Conservation (phyloP, 257 asterid genomes). For the Capsicum rhomboideum region DNA sequence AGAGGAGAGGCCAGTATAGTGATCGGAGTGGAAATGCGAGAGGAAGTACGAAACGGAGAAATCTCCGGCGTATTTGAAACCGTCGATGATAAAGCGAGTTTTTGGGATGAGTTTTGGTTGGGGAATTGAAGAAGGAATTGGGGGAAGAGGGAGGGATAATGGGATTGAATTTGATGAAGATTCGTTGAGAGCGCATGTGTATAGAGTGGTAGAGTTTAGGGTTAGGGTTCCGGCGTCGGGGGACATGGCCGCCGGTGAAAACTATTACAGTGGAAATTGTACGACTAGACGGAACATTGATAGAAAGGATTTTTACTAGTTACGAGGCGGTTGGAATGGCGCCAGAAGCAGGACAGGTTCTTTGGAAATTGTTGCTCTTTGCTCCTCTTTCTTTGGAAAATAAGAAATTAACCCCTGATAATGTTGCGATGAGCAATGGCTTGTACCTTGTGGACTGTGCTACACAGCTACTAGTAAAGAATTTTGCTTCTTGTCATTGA, state of each 20-base stretch:
- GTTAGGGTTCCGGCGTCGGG: conserved; percentile 32
- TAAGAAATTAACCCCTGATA: too few species aligned
- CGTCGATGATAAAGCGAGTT: conserved; percentile 83
- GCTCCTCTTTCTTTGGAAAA: too few species aligned
- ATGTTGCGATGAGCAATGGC: too few species aligned
- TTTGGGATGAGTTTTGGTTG: conserved; percentile 65
- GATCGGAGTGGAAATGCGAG: conserved; percentile 94
- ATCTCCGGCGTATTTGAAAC: conserved; percentile 52
- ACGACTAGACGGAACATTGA: background rate
- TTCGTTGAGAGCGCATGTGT: conserved; percentile 42
- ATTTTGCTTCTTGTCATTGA: too few species aligned
- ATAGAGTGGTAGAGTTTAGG: conserved; percentile 42
- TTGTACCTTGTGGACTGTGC: too few species aligned
- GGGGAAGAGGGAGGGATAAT: conserved; percentile 23
- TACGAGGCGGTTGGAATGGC: conserved; percentile 8
- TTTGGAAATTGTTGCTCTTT: background rate
- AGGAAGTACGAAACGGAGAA: conserved; percentile 82
- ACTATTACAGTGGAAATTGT: background rate
- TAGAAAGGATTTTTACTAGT: background rate
- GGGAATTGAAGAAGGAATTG: conserved; percentile 47
- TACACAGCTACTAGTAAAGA: too few species aligned
- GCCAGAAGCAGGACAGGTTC: background rate
- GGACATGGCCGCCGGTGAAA: conserved; percentile 36
- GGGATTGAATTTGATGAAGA: conserved; percentile 1
- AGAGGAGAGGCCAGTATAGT: conserved; percentile 73